Conservation (phyloP, 139 green algal genomes). For the Chlamydomonas sphaeroides region DNA sequence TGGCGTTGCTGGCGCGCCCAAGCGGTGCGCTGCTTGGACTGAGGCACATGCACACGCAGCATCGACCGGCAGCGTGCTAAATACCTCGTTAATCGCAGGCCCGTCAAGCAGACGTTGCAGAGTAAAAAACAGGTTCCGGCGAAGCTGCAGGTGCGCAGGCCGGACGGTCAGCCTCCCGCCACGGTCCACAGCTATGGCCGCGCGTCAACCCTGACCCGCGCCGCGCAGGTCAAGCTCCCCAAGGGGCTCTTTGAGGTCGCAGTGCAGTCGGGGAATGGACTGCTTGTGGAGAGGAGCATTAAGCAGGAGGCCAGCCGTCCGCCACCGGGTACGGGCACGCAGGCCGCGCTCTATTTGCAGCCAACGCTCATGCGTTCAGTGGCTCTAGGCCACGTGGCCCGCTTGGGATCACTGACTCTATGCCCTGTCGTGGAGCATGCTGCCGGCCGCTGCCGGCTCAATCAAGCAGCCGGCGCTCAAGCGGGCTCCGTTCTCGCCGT, state of each 20-base stretch:
- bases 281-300: conserved; percentile 28
- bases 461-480: no score
- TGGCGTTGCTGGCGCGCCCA: not conserved
- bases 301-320: conserved; percentile 17
- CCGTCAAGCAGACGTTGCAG: conserved; percentile 41
- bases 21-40: conserved; percentile 8
- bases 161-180: no score
- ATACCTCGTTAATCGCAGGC: not conserved
- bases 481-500: no score
- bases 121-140: conserved; percentile 42
- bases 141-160: conserved; percentile 27
- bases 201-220: no score
- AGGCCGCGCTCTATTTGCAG: no score
- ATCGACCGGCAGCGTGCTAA: not conserved
- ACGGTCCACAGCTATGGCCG: no score
- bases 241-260: conserved; percentile 51
- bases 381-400: no score
- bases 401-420: no score
- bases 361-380: no score
- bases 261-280: conserved; percentile 38
- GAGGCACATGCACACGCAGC: conserved; percentile 10
- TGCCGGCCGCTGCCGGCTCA: no score
- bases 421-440: no score
- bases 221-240: conserved; percentile 51
- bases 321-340: no score